Percentiles rank a stretch among this genome's conserved stretches.
Conservation (phyloP, 352 stramenopile genomes). For the Globisporangium parvum region DNA sequence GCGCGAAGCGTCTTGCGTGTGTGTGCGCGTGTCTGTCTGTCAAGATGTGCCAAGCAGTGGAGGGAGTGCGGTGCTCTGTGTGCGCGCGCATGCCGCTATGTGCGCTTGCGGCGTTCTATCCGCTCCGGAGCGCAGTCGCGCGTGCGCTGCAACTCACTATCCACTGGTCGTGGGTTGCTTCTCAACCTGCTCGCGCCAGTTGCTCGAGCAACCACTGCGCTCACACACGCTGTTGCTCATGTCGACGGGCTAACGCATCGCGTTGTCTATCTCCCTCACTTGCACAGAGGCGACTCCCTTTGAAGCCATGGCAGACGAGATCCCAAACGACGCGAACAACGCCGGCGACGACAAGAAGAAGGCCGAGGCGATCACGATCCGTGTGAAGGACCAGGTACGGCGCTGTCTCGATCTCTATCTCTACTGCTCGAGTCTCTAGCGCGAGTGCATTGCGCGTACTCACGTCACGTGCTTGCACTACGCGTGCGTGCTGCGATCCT, state of each 20-base stretch:
- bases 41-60: too few species aligned
- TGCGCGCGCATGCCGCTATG: too few species aligned
- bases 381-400: constrained; percentile 76
- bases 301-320: constrained; percentile 55
- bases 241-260: not conserved
- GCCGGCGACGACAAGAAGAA: constrained; percentile 81
- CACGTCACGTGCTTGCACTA: not conserved
- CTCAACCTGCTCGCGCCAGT: too few species aligned
- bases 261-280: not conserved
- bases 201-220: too few species aligned
- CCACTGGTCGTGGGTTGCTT: too few species aligned
- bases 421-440: not conserved
- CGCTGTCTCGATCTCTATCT: not conserved
- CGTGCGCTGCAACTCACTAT: too few species aligned
- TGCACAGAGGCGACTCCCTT: not conserved
- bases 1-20: too few species aligned
- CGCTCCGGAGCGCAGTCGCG: too few species aligned
- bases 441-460: not conserved
- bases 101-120: too few species aligned
- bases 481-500: not conserved
- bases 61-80: too few species aligned
- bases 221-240: not conserved
- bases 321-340: constrained; percentile 33
- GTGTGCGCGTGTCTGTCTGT: too few species aligned
- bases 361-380: constrained; percentile 83